Evolutionary conservation across 345 rosid genomes (phyloP).

Genomic region (Geranium brycei): DNA sequence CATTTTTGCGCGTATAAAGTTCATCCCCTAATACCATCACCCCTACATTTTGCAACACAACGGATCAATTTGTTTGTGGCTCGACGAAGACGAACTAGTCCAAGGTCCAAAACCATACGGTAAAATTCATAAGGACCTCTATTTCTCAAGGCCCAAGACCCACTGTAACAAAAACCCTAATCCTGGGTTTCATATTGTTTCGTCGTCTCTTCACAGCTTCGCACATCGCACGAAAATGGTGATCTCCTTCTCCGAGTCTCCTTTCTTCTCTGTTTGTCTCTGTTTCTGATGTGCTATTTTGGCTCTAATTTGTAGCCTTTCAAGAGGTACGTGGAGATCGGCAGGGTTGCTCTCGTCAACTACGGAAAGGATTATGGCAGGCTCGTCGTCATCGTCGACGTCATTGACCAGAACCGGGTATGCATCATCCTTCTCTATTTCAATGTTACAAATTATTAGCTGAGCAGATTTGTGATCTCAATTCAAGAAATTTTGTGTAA

Average conservation of each 20-base stretch:
- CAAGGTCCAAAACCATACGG: no score
- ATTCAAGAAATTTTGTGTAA: no score
- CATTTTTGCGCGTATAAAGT: no score
- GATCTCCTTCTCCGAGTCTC: no score
- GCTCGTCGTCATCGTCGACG: conserved; percentile 86
- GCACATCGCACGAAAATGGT: neutral
- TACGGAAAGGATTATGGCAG: conserved; percentile 73
- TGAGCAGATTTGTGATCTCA: neutral
- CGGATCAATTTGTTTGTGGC: no score
- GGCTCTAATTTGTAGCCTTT: conserved; percentile 34
- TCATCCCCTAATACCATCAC: no score
- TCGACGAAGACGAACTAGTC: no score
- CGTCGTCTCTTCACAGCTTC: neutral
- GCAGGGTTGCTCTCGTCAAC: conserved; percentile 76
- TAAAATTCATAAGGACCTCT: no score
- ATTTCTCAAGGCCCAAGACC: no score
- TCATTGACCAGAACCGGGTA: conserved; percentile 80
- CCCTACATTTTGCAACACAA: no score
- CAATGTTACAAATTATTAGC: neutral
- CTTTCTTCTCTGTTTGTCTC: no score
- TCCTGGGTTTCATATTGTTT: neutral
- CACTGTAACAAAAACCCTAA: conserved; percentile 14
- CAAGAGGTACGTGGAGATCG: conserved; percentile 89
- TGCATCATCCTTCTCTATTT: neutral
- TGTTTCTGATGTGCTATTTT: no score